These are phyloP conservation scores for Suhomyces bribrorum DNA, from an alignment of 1,139 yeast genomes.

Conservation along the genomic window DNA sequence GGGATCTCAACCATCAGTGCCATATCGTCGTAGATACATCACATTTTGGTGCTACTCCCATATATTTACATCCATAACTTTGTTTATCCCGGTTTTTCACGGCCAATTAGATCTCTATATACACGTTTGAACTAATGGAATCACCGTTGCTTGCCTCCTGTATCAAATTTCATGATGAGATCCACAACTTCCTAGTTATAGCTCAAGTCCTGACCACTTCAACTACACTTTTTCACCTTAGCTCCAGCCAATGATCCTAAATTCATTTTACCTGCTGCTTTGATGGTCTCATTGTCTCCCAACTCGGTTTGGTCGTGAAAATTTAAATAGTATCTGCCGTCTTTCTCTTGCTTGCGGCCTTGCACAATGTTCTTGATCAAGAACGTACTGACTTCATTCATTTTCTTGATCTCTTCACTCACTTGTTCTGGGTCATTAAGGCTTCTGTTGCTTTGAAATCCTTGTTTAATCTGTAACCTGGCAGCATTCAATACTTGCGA, in stretches of 20 bases:
- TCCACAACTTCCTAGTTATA: background rate
- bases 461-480: slow-evolving; percentile 60
- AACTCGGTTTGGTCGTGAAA: slow-evolving; percentile 83
- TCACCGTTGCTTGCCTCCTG: background rate
- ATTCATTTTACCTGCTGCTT: slow-evolving; percentile 31
- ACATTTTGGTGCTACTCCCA: too few species aligned
- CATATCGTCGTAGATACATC: too few species aligned
- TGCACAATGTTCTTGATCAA: slow-evolving; percentile 80
- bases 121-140: background rate
- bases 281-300: slow-evolving; percentile 76
- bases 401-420: slow-evolving; percentile 55
- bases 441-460: slow-evolving; percentile 45
- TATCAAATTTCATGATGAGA: too few species aligned
- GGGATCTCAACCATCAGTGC: too few species aligned
- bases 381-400: slow-evolving; percentile 70
- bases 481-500: slow-evolving; percentile 58
- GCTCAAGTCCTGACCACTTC: slow-evolving; percentile 2
- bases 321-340: slow-evolving; percentile 51
- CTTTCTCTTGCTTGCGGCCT: slow-evolving; percentile 54
- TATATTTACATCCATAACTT: too few species aligned
- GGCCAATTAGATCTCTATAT: slow-evolving; percentile 4
- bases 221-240: slow-evolving; percentile 29
- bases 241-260: slow-evolving; percentile 48
- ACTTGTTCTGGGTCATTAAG: slow-evolving; percentile 39
- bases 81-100: too few species aligned